Percentiles rank a stretch among this genome's conserved stretches.
Conservation (phyloP, 2,329 filamentous ascomycete species). For the Aspergillus alliaceus region DNA sequence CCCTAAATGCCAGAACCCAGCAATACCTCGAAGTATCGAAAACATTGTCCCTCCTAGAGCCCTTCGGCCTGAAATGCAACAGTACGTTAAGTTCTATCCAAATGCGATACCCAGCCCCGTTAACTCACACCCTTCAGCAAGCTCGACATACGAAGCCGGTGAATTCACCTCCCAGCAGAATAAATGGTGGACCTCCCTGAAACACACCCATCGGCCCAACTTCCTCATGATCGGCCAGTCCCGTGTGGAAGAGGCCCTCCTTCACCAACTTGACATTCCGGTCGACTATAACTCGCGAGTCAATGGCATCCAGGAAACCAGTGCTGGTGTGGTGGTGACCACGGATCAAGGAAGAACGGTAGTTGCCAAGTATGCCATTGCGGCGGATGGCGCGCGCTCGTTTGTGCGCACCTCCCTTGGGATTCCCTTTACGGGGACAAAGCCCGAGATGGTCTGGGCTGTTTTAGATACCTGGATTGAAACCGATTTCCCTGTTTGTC, state of each 20-base stretch:
- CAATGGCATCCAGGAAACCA: not conserved
- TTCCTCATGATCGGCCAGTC: slow-evolving; percentile 7
- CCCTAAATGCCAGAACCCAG: slow-evolving; percentile 2
- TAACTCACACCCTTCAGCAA: not conserved
- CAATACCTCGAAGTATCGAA: slow-evolving; percentile 1
- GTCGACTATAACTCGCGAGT: not conserved
- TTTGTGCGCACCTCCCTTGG: not conserved
- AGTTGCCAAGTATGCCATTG: not conserved
- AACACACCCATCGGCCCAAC: slow-evolving; percentile 5
- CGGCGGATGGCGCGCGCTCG: slow-evolving; percentile 3
- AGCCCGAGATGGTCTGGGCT: slow-evolving; percentile 7
- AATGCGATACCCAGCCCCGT: not conserved
- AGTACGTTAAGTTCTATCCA: not conserved
- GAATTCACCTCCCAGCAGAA: slow-evolving; percentile 6
- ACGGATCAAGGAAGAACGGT: not conserved
- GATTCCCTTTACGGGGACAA: slow-evolving; percentile 4
- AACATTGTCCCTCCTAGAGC: not conserved
- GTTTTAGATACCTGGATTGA: slow-evolving; percentile 2
- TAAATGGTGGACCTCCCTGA: slow-evolving; percentile 7
- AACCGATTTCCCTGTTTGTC: not conserved
- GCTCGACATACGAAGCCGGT: slow-evolving; percentile 4
- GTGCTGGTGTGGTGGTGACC: not conserved
- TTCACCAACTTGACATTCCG: not conserved
- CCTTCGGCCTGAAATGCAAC: slow-evolving; percentile 1
- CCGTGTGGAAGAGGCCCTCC: not conserved